Evolutionary conservation across 2,329 filamentous ascomycete genomes (phyloP).

Genomic region (Diaporthe batatas): DNA sequence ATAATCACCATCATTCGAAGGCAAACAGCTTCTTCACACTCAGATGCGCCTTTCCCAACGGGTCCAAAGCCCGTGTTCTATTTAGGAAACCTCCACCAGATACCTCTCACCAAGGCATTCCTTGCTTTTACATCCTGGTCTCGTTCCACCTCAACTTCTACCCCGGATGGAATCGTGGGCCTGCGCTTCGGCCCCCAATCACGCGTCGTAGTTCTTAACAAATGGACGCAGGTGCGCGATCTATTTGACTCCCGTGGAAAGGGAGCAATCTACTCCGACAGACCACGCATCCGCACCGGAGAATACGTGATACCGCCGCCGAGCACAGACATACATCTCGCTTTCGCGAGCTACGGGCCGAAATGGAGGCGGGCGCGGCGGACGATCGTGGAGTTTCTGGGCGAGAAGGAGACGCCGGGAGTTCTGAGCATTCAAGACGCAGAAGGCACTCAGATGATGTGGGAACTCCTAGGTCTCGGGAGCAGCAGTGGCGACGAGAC

Average conservation of each 20-base stretch:
- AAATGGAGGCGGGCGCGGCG: conserved; percentile 45
- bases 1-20: not conserved
- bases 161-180: conserved; percentile 43
- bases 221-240: conserved; percentile 44
- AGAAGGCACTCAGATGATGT: conserved; percentile 45
- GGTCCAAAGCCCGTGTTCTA: conserved; percentile 44
- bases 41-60: conserved; percentile 41
- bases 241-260: conserved; percentile 45
- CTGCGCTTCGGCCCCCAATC: conserved; percentile 43
- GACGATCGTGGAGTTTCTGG: conserved; percentile 44
- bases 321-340: conserved; percentile 43
- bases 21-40: not conserved
- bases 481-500: not conserved
- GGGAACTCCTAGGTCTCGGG: conserved; percentile 41
- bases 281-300: conserved; percentile 41
- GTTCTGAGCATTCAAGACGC: conserved; percentile 44
- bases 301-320: conserved; percentile 42
- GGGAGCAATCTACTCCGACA: conserved; percentile 44
- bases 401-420: conserved; percentile 41
- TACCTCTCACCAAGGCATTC: conserved; percentile 42
- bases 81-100: conserved; percentile 46
- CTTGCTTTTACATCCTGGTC: conserved; percentile 44
- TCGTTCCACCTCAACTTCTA: conserved; percentile 38
- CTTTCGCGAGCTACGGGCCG: conserved; percentile 42
- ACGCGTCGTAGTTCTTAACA: conserved; percentile 45